Evolutionary conservation across 352 stramenopile genomes (phyloP).

Genomic region (Pythium chondricola): DNA sequence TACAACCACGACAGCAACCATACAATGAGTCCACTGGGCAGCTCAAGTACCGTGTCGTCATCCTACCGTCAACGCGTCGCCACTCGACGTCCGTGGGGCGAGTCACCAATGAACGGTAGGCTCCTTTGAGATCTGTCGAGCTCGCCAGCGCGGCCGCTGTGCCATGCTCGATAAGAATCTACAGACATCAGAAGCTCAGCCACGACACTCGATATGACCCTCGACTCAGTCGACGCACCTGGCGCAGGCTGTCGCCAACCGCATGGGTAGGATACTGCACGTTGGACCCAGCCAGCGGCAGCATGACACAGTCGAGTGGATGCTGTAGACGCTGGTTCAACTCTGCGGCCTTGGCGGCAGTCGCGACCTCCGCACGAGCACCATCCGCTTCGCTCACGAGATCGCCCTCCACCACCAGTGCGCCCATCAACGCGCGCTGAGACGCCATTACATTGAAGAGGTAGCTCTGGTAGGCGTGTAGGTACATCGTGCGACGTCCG

Average conservation of each 20-base stretch:
- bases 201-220: too few relatives aligned
- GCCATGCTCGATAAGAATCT: conserved; percentile 45
- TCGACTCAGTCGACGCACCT: too few relatives aligned
- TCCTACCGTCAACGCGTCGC: conserved; percentile 13
- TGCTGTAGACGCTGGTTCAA: conserved; percentile 27
- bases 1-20: conserved; percentile 1
- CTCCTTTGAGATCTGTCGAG: conserved; percentile 45
- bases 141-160: conserved; percentile 31
- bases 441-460: conserved; percentile 67
- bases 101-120: conserved; percentile 48
- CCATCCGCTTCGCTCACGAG: conserved; percentile 23
- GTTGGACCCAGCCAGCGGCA: conserved; percentile 57
- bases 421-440: conserved; percentile 27
- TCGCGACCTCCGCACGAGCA: conserved; percentile 26
- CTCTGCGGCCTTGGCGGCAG: conserved; percentile 25
- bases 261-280: conserved; percentile 38
- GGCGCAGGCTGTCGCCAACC: conserved; percentile 28
- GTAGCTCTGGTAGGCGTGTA: conserved; percentile 76
- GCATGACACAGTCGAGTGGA: conserved; percentile 33
- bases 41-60: neutral
- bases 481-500: conserved; percentile 56
- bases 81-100: conserved; percentile 39
- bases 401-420: conserved; percentile 47
- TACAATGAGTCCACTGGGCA: neutral
- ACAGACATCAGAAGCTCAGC: too few relatives aligned